phyloP scores from a whole-genome alignment of 2,329 filamentous ascomycete species.

The Aschersonia sp. region DNA sequence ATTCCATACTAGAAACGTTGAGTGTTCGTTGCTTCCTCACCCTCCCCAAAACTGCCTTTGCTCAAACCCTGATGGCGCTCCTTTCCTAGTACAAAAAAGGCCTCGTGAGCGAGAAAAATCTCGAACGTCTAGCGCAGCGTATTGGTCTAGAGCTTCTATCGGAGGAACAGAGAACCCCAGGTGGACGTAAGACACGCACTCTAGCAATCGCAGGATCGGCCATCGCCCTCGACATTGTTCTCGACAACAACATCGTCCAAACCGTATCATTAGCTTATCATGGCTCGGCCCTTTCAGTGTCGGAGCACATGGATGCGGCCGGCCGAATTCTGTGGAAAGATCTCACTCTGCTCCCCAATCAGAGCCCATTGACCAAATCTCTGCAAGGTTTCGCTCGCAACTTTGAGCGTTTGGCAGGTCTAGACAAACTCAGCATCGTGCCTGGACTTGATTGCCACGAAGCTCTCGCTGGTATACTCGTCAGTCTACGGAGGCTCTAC shows the following conservation, averaged over 20 bases:
- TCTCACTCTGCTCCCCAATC: constrained; percentile 41
- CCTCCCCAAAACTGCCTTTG: not conserved
- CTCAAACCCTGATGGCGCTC: not conserved
- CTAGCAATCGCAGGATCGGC: constrained; percentile 49
- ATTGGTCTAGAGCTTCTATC: constrained; percentile 52
- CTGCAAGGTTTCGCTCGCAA: constrained; percentile 59
- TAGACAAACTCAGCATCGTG: constrained; percentile 58
- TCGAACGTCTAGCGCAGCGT: constrained; percentile 55
- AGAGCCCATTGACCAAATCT: constrained; percentile 54
- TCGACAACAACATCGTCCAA: constrained; percentile 47
- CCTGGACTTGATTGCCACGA: constrained; percentile 64
- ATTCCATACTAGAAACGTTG: constrained; percentile 33
- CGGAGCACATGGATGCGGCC: constrained; percentile 45
- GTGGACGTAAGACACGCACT: constrained; percentile 34
- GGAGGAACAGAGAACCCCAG: constrained; percentile 34
- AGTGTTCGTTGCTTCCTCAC: constrained; percentile 22
- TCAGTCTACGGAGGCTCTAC: constrained; percentile 55
- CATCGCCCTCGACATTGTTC: constrained; percentile 45
- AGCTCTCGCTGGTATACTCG: constrained; percentile 59
- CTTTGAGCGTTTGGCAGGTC: constrained; percentile 50
- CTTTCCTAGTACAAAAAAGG: constrained; percentile 32
- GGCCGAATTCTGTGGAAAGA: constrained; percentile 52
- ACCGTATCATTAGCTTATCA: constrained; percentile 50
- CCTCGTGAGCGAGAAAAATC: constrained; percentile 57
- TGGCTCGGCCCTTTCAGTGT: constrained; percentile 41